Evolutionary conservation across 495 filamentous ascomycete genomes (phyloP).

Genomic region (Copromyces sp.): DNA sequence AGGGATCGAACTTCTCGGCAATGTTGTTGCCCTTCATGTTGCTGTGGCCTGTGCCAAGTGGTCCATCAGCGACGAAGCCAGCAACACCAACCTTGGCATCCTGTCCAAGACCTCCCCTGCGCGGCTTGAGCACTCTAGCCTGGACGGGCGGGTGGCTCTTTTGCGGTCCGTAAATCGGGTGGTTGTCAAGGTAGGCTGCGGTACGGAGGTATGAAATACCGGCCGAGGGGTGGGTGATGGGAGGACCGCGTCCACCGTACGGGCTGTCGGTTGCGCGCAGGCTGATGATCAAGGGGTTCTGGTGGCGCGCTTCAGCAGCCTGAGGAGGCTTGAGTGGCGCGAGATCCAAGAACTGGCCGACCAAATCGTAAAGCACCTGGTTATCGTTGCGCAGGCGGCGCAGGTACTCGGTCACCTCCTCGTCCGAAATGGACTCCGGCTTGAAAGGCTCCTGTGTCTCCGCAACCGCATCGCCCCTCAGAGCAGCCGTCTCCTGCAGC

Average conservation of each 20-base stretch:
- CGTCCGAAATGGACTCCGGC: constrained; percentile 42
- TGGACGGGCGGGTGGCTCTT: constrained; percentile 48
- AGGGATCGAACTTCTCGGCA: constrained; percentile 44
- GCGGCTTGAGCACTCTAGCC: constrained; percentile 59
- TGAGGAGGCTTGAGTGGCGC: constrained; percentile 25
- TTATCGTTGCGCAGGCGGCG: constrained; percentile 46
- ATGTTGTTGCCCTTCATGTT: constrained; percentile 21
- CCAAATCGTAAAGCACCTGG: constrained; percentile 33
- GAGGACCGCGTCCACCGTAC: constrained; percentile 55
- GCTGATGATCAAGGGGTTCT: constrained; percentile 4
- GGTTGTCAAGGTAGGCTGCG: constrained; percentile 58
- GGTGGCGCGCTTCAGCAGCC: not conserved
- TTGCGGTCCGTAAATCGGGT: constrained; percentile 75
- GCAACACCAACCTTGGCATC: constrained; percentile 33
- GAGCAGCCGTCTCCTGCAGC: constrained; percentile 29
- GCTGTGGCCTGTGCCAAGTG: constrained; percentile 17
- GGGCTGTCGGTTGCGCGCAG: constrained; percentile 20
- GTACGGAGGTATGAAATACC: constrained; percentile 80
- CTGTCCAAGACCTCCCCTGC: not conserved
- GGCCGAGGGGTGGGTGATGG: constrained; percentile 82
- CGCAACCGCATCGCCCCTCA: constrained; percentile 33
- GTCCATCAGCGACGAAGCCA: constrained; percentile 33
- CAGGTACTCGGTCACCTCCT: constrained; percentile 50
- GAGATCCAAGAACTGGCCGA: constrained; percentile 48
- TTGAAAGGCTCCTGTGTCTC: constrained; percentile 17